These are phyloP conservation scores for Bolboschoenus planiculmis DNA, from an alignment of 176 grass and related monocot species.

Conservation along the genomic window DNA sequence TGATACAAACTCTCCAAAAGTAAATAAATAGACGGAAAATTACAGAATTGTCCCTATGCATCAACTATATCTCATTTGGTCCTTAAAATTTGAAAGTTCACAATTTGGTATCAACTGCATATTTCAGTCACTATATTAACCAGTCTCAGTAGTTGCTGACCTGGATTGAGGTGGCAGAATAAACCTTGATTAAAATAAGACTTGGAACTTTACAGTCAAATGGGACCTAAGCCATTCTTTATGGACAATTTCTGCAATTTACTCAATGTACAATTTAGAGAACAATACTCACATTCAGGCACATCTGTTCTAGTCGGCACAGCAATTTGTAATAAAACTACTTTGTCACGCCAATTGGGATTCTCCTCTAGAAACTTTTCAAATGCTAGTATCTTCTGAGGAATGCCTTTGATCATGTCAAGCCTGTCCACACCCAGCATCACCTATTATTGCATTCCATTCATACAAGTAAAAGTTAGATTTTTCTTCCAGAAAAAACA, in stretches of 20 bases:
- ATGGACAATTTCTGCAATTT: neutral
- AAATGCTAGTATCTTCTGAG: slow-evolving; percentile 99
- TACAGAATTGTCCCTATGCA: neutral
- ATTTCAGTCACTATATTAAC: neutral
- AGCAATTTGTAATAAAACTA: slow-evolving; percentile 95
- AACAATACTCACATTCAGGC: slow-evolving; percentile 72
- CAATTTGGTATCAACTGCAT: neutral
- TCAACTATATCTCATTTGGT: neutral
- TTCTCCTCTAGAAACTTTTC: slow-evolving; percentile 99
- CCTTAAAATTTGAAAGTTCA: slow-evolving; percentile 3
- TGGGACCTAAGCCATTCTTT: neutral
- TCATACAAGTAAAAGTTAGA: slow-evolving; percentile 23
- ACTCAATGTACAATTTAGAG: neutral
- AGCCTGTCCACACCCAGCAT: slow-evolving; percentile 99
- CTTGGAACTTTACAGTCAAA: neutral
- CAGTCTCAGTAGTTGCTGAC: neutral
- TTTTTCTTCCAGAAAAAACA: slow-evolving; percentile 9
- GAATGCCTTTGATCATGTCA: slow-evolving; percentile 99
- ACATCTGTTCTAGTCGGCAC: slow-evolving; percentile 99
- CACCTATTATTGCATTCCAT: slow-evolving; percentile 49
- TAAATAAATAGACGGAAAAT: neutral
- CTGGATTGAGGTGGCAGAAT: neutral
- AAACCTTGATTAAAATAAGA: neutral
- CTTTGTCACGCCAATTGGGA: slow-evolving; percentile 68
- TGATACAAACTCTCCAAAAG: neutral